Base-by-base conservation (phyloP, 2,329 filamentous ascomycete species). In the Penicillium sp. region DNA sequence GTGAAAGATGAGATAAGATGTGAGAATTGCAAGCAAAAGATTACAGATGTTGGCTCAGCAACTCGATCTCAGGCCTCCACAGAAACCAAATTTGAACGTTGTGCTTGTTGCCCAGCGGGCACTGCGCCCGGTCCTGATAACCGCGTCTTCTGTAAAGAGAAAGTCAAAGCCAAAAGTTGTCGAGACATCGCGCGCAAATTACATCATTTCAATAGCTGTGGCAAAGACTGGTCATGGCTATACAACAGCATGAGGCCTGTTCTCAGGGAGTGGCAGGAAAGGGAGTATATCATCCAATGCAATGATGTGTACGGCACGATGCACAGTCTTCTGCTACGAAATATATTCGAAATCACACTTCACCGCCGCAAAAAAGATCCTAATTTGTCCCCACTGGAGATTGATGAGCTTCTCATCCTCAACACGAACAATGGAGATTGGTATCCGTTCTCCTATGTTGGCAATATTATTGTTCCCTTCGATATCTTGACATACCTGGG, bases 381-480 rank as follows among this genome's bases (percentile, higher is more conserved):
- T 2, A 45, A 67, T 44, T 60, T 74, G 14, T 60, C 69, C 3
- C 66, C 73, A 1, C 66, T 73, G 26, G 72, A 75, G 49, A 70
- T 75, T 21, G 68, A 74, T 44, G 72, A 73, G 52, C 57, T 75
- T 16, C 52, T 74, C 19, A 59, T 70, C 1, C 65, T 74, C 1
- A 63, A 66, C 41, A 62, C 60, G 19, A 49, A 58, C 11, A 35
- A 57, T 7, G 53, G 61, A 10, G 60, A 65, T 29, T 56, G 52
- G 44, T 70, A 75, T 31, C 72, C 72, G 6, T 75, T 75, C 48
- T 70, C 67, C 7, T 64, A 69, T 24, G 62, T 68, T 2, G 72
- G 67, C 14, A 75, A 75, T 53, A 71, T 75, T 33, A 63, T 63
- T n/a, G 68, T 75, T 3, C 72, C 73, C 0, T 74, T 74, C 46